Percentiles rank a stretch among this genome's conserved stretches.
phyloP scores from a whole-genome alignment of 345 rosid genomes.

The Abelmoschus esculentus region DNA sequence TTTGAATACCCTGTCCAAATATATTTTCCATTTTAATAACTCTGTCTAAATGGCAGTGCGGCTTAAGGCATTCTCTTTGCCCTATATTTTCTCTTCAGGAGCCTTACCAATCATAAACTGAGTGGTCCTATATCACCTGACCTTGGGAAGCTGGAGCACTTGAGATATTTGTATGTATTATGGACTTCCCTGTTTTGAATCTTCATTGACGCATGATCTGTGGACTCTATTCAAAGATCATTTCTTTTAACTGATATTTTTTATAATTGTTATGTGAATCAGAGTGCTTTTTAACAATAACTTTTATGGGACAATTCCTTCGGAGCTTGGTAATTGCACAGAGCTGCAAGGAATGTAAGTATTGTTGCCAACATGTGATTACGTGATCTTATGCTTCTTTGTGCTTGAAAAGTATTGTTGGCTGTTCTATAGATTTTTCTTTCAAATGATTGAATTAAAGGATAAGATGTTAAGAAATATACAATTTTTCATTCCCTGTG shows the following conservation, averaged over 20 bases:
- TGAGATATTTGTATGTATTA: constrained; percentile 61
- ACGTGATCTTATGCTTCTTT: neutral
- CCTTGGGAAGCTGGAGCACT: constrained; percentile 69
- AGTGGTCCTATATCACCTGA: constrained; percentile 80
- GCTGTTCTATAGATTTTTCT: neutral
- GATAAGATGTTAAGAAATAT: neutral
- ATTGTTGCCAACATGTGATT: neutral
- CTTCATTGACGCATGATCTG: constrained; percentile 1
- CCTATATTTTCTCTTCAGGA: constrained; percentile 36
- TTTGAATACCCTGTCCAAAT: constrained; percentile 9
- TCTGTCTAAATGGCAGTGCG: neutral
- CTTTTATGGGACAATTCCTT: constrained; percentile 78
- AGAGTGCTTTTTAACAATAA: constrained; percentile 74
- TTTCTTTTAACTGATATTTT: constrained; percentile 18
- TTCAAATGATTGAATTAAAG: neutral
- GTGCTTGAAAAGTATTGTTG: neutral
- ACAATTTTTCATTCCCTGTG: neutral
- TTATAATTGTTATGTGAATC: constrained; percentile 19
- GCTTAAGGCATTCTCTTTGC: neutral
- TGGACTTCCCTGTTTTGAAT: constrained; percentile 15
- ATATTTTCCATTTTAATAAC: neutral
- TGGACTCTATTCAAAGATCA: neutral
- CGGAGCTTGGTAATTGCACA: constrained; percentile 76
- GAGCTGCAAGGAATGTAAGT: constrained; percentile 74
- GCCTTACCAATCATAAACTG: constrained; percentile 60